Evolutionary conservation across 192 early-diverging fungal genomes (phyloP).

Genomic region (Coemansia furcata): DNA sequence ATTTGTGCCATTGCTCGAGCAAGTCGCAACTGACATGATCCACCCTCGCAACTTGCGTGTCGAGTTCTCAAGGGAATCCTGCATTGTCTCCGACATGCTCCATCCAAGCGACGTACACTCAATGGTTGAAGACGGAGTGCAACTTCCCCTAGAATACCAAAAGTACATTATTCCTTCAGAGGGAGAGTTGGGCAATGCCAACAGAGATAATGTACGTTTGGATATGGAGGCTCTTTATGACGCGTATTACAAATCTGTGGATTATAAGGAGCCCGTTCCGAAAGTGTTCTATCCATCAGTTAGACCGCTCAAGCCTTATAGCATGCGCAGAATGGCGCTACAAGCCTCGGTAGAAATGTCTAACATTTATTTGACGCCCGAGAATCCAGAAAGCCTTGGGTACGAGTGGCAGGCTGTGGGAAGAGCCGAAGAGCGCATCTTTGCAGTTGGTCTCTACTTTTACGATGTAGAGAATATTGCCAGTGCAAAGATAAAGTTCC

Average conservation of each 20-base stretch:
- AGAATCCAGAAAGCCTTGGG: slow-evolving; percentile 58
- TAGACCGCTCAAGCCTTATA: slow-evolving; percentile 22
- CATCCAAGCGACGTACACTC: too few species aligned
- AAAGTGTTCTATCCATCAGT: slow-evolving; percentile 28
- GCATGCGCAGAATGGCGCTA: slow-evolving; percentile 34
- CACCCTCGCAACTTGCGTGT: neutral
- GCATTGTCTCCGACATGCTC: neutral
- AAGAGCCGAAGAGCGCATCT: slow-evolving; percentile 66
- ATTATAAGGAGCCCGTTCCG: slow-evolving; percentile 18
- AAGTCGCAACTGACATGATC: slow-evolving; percentile 19
- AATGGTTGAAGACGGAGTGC: neutral
- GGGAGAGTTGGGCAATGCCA: neutral
- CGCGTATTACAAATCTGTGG: neutral
- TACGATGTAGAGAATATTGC: slow-evolving; percentile 71
- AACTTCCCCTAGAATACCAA: neutral
- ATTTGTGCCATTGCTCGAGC: slow-evolving; percentile 62
- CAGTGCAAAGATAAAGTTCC: slow-evolving; percentile 57
- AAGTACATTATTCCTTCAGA: neutral
- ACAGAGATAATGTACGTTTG: neutral
- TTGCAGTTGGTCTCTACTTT: slow-evolving; percentile 71
- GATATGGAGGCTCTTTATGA: slow-evolving; percentile 4
- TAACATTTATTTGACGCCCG: slow-evolving; percentile 62
- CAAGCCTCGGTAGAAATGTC: slow-evolving; percentile 74
- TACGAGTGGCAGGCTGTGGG: slow-evolving; percentile 69
- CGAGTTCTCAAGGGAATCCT: neutral